A percentile compares a stretch with the other conserved stretches of the same genome.
These are phyloP conservation scores for Buddleja alternifolia DNA, from an alignment of 257 asterid species.

Conservation along the genomic window DNA sequence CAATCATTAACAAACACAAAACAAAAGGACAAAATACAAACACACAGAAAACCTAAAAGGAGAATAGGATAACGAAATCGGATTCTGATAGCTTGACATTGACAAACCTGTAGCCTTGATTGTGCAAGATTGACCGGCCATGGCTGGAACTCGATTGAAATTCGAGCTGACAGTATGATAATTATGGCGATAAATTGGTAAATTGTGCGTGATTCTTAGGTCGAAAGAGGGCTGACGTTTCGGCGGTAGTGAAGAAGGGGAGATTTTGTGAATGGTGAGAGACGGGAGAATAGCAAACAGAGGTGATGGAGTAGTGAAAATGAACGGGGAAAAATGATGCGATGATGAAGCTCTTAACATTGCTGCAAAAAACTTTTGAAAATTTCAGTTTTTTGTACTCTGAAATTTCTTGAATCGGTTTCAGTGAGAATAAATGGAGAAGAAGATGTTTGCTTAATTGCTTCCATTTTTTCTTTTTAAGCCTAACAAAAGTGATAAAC, in stretches of 20 bases:
- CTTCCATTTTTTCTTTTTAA: not conserved
- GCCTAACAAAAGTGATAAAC: too few relatives aligned
- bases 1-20: not conserved
- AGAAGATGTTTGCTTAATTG: not conserved
- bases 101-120: slow-evolving; percentile 52
- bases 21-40: not conserved
- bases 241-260: slow-evolving; percentile 14
- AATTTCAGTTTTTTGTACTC: not conserved
- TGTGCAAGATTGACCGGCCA: slow-evolving; percentile 34
- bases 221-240: slow-evolving; percentile 30
- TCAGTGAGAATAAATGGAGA: not conserved
- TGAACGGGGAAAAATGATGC: slow-evolving; percentile 39
- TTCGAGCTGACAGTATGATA: slow-evolving; percentile 25
- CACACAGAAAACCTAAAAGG: not conserved
- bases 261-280: slow-evolving; percentile 26
- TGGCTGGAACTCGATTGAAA: slow-evolving; percentile 24
- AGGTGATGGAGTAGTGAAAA: slow-evolving; percentile 35
- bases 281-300: slow-evolving; percentile 37
- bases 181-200: slow-evolving; percentile 23
- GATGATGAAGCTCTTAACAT: slow-evolving; percentile 61
- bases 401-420: slow-evolving; percentile 10
- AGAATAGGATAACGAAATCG: not conserved
- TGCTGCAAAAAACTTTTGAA: not conserved
- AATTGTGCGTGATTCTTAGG: slow-evolving; percentile 22
- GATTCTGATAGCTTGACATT: not conserved